These are phyloP conservation scores for Trametes punicea DNA, from an alignment of 768 basidiomycete genomes.

Conservation along the genomic window DNA sequence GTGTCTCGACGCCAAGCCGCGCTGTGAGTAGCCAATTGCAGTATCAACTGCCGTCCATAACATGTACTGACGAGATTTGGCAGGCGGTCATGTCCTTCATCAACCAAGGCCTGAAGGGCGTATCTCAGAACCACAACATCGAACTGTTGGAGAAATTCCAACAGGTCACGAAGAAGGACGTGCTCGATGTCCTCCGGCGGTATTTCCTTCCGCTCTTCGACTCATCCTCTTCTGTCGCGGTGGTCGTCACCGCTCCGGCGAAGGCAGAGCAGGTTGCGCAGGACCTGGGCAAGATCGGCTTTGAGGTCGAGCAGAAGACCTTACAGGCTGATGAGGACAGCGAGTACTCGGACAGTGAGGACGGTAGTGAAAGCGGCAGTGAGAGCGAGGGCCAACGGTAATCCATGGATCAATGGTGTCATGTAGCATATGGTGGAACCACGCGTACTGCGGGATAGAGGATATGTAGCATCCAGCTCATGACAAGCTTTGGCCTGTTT, in stretches of 20 bases:
- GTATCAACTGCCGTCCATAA: not conserved
- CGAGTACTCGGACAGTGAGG: constrained; percentile 33
- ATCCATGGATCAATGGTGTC: constrained; percentile 4
- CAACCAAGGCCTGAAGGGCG: constrained; percentile 88
- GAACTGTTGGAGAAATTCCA: constrained; percentile 78
- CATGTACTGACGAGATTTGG: not conserved
- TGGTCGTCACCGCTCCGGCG: constrained; percentile 79
- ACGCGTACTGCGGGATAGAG: not conserved
- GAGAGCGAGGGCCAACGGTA: constrained; percentile 13
- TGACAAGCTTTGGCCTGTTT: not conserved
- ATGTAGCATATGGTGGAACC: constrained; percentile 15
- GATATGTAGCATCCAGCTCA: constrained; percentile 18
- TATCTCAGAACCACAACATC: constrained; percentile 70
- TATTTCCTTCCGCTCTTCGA: constrained; percentile 87
- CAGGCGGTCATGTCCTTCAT: constrained; percentile 81
- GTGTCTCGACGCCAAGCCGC: constrained; percentile 80
- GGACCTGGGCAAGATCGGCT: constrained; percentile 66
- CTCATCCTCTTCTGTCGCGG: constrained; percentile 68
- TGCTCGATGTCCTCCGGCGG: constrained; percentile 61
- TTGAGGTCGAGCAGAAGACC: constrained; percentile 68
- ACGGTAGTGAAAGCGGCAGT: constrained; percentile 15
- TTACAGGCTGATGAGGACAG: constrained; percentile 53
- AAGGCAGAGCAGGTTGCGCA: constrained; percentile 71
- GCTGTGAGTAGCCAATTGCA: constrained; percentile 58
- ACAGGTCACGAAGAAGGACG: constrained; percentile 74